Evolutionary conservation across 1,284 basidiomycete species (phyloP), one percentile per base, ranked within the genome.

Genomic region (Sphaerobolus stellatus): DNA sequence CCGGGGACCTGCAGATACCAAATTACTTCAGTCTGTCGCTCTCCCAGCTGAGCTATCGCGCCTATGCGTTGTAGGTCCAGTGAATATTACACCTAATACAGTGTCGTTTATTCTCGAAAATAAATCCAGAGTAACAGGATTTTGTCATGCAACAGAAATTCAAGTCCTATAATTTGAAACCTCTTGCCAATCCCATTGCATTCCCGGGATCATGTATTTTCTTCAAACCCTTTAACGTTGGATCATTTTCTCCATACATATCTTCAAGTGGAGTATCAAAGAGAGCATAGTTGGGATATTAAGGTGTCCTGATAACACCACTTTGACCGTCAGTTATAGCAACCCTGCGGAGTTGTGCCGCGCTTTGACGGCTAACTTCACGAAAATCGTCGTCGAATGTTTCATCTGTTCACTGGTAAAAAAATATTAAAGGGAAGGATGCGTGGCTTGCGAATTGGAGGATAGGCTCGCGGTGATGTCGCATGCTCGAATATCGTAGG

Each of bases 41-140:
- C 52, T 54, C 52, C 52, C 52, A 54, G 47, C 52, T 54, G 52
- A 54, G 52, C 52, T 54, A 54, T 54, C 52, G 47, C 52, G 52
- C 52, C 52, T n/a, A n/a, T n/a, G n/a, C n/a, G n/a, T n/a, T n/a
- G n/a, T n/a, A n/a, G n/a, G n/a, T n/a, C n/a, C n/a, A n/a, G n/a
- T n/a, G n/a, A n/a, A n/a, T n/a, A n/a, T n/a, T n/a, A n/a, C n/a
- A n/a, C n/a, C n/a, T n/a, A n/a, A n/a, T n/a, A n/a, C n/a, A n/a
- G n/a, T n/a, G n/a, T n/a, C n/a, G n/a, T n/a, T n/a, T n/a, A n/a
- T n/a, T n/a, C n/a, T n/a, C n/a, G n/a, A n/a, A n/a, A n/a, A n/a
- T n/a, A n/a, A n/a, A n/a, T n/a, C n/a, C n/a, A n/a, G n/a, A n/a
- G n/a, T n/a, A n/a, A n/a, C n/a, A n/a, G n/a, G n/a, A n/a, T n/a